Evolutionary conservation across 1,139 yeast genomes (phyloP).

Genomic region (Kurtzmaniella quercitrusa): DNA sequence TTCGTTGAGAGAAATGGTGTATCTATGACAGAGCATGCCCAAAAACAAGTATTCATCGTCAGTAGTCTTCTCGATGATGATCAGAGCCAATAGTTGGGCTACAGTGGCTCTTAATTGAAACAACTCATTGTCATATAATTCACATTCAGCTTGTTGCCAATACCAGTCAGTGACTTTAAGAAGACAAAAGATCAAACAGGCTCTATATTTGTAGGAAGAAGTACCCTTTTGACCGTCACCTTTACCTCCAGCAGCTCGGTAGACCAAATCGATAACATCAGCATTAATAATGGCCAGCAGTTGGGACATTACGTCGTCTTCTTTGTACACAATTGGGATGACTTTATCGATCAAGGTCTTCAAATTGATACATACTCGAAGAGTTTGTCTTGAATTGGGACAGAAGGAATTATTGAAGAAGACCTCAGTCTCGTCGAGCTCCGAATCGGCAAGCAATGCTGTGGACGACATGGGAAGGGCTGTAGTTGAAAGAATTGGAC

Average conservation of each 20-base stretch:
- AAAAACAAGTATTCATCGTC: constrained; percentile 63
- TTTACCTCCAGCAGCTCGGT: constrained; percentile 78
- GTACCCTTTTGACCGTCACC: constrained; percentile 57
- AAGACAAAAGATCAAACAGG: constrained; percentile 64
- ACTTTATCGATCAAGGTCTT: constrained; percentile 68
- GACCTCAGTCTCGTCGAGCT: background rate
- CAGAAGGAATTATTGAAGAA: constrained; percentile 16
- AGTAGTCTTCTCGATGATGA: constrained; percentile 52
- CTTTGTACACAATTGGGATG: constrained; percentile 60
- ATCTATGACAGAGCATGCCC: constrained; percentile 75
- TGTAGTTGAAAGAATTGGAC: too few relatives aligned
- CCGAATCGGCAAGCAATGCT: background rate
- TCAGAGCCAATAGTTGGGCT: constrained; percentile 69
- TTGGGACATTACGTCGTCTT: constrained; percentile 46
- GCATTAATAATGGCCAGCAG: constrained; percentile 62
- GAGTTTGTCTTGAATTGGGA: constrained; percentile 66
- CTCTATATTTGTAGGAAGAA: constrained; percentile 59
- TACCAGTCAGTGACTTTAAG: constrained; percentile 81
- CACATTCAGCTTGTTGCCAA: constrained; percentile 52
- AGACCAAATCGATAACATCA: constrained; percentile 55
- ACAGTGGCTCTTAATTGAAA: constrained; percentile 58
- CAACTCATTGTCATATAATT: constrained; percentile 65
- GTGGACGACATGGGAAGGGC: too few relatives aligned
- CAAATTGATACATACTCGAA: constrained; percentile 70
- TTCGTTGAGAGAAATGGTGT: constrained; percentile 60